Percentiles rank a stretch among this genome's conserved stretches.
phyloP scores from a whole-genome alignment of 257 asterid genomes.

The Catharanthus roseus region DNA sequence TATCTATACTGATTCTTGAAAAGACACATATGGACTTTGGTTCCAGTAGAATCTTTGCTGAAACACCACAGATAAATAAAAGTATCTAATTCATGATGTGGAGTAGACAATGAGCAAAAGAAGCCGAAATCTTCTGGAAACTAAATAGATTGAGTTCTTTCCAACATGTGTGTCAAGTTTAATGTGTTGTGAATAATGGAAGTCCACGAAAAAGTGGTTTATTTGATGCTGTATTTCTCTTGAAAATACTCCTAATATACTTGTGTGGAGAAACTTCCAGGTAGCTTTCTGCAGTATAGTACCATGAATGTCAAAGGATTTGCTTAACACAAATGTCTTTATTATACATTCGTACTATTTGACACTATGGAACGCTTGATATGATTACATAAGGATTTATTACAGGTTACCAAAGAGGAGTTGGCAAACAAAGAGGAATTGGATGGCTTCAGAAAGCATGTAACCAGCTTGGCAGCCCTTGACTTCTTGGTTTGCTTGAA shows the following conservation, averaged over 20 bases:
- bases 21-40: no score
- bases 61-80: background rate
- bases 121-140: background rate
- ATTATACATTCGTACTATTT: background rate
- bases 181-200: background rate
- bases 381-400: constrained; percentile 12
- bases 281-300: background rate
- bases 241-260: background rate
- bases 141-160: background rate
- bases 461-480: constrained; percentile 95
- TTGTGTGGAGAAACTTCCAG: background rate
- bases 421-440: constrained; percentile 68
- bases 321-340: background rate
- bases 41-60: background rate
- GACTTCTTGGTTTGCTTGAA: constrained; percentile 96
- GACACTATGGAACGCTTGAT: background rate
- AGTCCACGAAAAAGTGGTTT: background rate
- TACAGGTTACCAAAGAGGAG: constrained; percentile 95
- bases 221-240: background rate
- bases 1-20: background rate
- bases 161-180: background rate
- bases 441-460: constrained; percentile 88
- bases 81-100: background rate
- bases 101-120: background rate
- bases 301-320: background rate